Percentiles rank a stretch among this genome's conserved stretches.
Evolutionary conservation across 495 filamentous ascomycete genomes (phyloP).

Genomic region (Penicillium angulare): DNA sequence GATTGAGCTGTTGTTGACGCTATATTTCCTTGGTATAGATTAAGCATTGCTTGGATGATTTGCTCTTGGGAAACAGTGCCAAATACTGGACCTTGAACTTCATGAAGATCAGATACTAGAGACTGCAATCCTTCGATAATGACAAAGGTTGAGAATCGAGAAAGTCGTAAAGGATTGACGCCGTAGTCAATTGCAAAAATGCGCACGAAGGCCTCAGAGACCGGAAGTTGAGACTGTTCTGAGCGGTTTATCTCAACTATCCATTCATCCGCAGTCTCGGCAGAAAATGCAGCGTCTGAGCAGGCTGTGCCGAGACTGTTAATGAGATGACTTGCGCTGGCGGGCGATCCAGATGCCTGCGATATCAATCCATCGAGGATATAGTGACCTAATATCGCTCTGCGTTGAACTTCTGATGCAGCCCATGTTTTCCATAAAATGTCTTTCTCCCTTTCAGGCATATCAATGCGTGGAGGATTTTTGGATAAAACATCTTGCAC

Average conservation of each 20-base stretch:
- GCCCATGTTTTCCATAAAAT: conserved; percentile 12
- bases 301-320: conserved; percentile 9
- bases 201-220: conserved; percentile 4
- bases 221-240: background rate
- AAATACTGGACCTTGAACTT: conserved; percentile 1
- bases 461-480: background rate
- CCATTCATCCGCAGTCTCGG: conserved; percentile 16
- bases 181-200: conserved; percentile 5
- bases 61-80: conserved; percentile 3
- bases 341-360: conserved; percentile 17
- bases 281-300: conserved; percentile 16
- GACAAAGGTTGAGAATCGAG: conserved; percentile 11
- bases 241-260: conserved; percentile 5
- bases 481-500: conserved; percentile 2
- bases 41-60: conserved; percentile 14
- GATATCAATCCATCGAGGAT: conserved; percentile 20
- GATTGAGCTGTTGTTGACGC: background rate
- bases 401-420: conserved; percentile 10
- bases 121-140: conserved; percentile 14
- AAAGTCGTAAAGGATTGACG: background rate
- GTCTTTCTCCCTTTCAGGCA: conserved; percentile 3
- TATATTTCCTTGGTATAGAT: conserved; percentile 6
- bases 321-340: conserved; percentile 17
- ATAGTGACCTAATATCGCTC: conserved; percentile 16
- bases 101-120: conserved; percentile 11